phyloP scores from a whole-genome alignment of 306 rosid genomes.

The Inga leiocalycina region DNA sequence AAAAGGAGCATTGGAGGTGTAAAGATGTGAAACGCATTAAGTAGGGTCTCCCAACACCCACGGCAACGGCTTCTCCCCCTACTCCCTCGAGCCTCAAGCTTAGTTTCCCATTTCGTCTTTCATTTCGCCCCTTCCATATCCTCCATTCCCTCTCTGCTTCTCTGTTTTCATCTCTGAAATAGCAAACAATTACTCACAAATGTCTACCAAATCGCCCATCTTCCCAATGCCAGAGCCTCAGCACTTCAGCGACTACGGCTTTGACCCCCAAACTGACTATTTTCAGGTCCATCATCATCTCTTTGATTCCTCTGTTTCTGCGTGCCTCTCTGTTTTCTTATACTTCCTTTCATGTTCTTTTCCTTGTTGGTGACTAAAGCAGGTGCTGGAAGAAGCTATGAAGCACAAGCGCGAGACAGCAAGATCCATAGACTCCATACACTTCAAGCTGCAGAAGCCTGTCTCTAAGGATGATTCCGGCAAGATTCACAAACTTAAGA shows the following conservation, averaged over 20 bases:
- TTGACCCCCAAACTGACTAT: constrained; percentile 88
- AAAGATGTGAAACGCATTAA: constrained; percentile 40
- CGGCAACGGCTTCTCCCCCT: constrained; percentile 23
- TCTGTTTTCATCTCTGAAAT: neutral
- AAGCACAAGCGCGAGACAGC: constrained; percentile 68
- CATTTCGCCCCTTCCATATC: neutral
- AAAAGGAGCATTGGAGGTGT: constrained; percentile 1
- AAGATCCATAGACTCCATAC: constrained; percentile 81
- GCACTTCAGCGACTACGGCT: constrained; percentile 95
- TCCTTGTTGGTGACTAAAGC: neutral
- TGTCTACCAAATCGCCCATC: constrained; percentile 78
- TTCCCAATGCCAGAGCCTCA: constrained; percentile 86
- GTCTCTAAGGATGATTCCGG: constrained; percentile 67
- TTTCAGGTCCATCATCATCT: constrained; percentile 60
- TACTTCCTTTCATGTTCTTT: neutral
- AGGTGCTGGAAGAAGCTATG: constrained; percentile 90
- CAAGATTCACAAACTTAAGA: constrained; percentile 57
- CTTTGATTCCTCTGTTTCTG: neutral
- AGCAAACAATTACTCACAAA: neutral
- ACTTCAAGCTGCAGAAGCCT: constrained; percentile 91
- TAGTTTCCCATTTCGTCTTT: neutral
- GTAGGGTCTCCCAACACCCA: constrained; percentile 41
- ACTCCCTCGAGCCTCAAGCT: constrained; percentile 27
- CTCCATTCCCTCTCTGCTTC: neutral
- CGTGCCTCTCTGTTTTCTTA: no score